Conservation (phyloP, 2,329 filamentous ascomycete genomes). For the Coleophoma crateriformis region DNA sequence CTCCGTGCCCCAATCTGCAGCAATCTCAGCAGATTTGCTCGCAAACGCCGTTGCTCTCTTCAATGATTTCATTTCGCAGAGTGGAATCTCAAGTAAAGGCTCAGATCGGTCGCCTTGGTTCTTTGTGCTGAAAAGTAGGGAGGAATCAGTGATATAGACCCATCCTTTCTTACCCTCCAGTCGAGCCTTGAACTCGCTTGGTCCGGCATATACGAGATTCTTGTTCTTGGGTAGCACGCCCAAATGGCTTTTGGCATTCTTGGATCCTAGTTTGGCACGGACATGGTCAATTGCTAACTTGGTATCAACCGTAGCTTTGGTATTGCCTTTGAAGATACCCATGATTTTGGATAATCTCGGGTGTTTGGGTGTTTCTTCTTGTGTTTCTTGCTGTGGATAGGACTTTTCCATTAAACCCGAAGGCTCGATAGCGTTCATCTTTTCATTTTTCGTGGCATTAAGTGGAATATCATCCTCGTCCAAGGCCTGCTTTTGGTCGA, state of each 20-base stretch:
- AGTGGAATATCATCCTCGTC: conserved; percentile 10
- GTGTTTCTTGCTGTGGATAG: conserved; percentile 13
- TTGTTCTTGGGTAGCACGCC: conserved; percentile 51
- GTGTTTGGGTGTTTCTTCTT: conserved; percentile 20
- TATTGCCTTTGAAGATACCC: conserved; percentile 36
- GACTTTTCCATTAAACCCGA: too few species aligned
- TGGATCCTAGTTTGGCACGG: conserved; percentile 48
- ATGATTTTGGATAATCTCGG: conserved; percentile 36
- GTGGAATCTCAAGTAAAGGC: conserved; percentile 50
- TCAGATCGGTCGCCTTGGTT: conserved; percentile 24
- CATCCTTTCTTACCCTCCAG: conserved; percentile 67
- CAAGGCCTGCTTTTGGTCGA: neutral
- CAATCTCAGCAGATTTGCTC: conserved; percentile 75
- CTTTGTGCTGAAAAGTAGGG: conserved; percentile 56
- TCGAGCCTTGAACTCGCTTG: conserved; percentile 68
- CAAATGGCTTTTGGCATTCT: conserved; percentile 60
- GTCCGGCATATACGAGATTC: conserved; percentile 49
- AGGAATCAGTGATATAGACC: conserved; percentile 60
- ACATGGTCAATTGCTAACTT: neutral
- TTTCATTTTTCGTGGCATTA: conserved; percentile 4
- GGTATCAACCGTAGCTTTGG: neutral
- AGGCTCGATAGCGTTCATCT: too few species aligned
- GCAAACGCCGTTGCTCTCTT: conserved; percentile 68
- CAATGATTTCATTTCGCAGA: conserved; percentile 64
- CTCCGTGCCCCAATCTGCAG: conserved; percentile 70